These are phyloP conservation scores for Xerophyta viscosa DNA, from an alignment of 106 monocot species.

Conservation along the genomic window DNA sequence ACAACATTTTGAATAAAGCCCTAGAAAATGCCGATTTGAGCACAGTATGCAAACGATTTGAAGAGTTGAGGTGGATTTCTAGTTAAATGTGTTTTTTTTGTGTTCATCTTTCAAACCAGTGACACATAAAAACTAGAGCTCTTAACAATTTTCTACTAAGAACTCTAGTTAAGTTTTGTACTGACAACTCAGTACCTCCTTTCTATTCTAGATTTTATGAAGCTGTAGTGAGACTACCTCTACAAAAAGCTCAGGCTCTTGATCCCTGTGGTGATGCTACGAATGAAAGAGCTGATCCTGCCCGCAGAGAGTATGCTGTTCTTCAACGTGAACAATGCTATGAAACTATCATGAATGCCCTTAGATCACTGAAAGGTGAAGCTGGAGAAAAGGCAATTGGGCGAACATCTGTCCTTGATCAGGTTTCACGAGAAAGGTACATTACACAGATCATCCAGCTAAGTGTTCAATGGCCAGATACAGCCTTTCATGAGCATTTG, in stretches of 20 bases:
- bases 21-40: conserved; percentile 79
- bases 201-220: conserved; percentile 77
- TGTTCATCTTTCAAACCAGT: not conserved
- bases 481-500: conserved; percentile 81
- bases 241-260: conserved; percentile 84
- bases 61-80: conserved; percentile 61
- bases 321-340: conserved; percentile 66
- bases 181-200: too few species aligned
- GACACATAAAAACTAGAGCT: too few species aligned
- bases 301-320: conserved; percentile 27
- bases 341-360: conserved; percentile 68
- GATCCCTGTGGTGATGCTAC: conserved; percentile 49
- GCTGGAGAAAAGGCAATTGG: conserved; percentile 26
- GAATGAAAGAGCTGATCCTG: conserved; percentile 49
- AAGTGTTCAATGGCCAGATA: conserved; percentile 78
- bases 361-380: conserved; percentile 59
- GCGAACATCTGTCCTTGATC: conserved; percentile 40
- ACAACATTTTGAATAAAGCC: conserved; percentile 54
- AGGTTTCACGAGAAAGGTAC: conserved; percentile 55
- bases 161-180: too few species aligned
- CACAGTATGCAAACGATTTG: conserved; percentile 83
- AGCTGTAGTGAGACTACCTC: conserved; percentile 86
- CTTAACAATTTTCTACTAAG: too few species aligned
- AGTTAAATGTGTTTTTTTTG: not conserved
- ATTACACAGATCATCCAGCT: conserved; percentile 84